Base-by-base conservation (phyloP, 106 monocot species). In the Apostasia shenzhenica region DNA sequence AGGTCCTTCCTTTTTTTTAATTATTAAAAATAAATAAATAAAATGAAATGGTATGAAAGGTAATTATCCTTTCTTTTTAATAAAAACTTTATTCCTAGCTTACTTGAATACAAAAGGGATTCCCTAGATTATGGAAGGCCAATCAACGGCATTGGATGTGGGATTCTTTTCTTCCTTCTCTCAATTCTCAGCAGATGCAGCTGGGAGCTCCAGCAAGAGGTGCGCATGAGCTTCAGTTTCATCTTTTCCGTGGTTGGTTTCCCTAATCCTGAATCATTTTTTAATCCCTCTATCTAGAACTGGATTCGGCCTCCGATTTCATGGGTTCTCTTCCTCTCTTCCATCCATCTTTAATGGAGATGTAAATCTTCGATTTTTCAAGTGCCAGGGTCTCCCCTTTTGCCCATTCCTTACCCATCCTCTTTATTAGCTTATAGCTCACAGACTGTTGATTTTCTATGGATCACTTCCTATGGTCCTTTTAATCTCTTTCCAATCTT, bases 61-160 rank as follows among this genome's bases (percentile, higher is more conserved):
- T n/a, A n/a, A n/a, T n/a, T n/a, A n/a, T n/a, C n/a, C n/a, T n/a
- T n/a, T n/a, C n/a, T n/a, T n/a, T n/a, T n/a, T n/a, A n/a, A n/a
- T n/a, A n/a, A n/a, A n/a, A n/a, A n/a, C n/a, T n/a, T 26, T 26
- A 26, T 26, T 26, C 26, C 26, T 26, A 26, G 26, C 26, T 26
- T 26, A 26, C 26, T 26, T 26, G 26, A 26, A 26, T 26, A 26
- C 26, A 26, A 26, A 26, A 26, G 26, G 26, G 26, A 26, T 50
- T 65, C 48, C 26, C 65, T 65, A 48, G 48, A 65, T 48, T 65
- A 14, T 7, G 44, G 45, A 44, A 63, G 62, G 5, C 61, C 61
- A 61, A 3, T 65, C 8, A 3, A 49, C 47, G 48, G 47, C 26
- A 8, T 14, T n/a, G 48, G 65, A 65, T 65, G 0, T 8, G 4